phyloP scores from a whole-genome alignment of 2,329 filamentous ascomycete species.

The Neonectria magnoliae region DNA sequence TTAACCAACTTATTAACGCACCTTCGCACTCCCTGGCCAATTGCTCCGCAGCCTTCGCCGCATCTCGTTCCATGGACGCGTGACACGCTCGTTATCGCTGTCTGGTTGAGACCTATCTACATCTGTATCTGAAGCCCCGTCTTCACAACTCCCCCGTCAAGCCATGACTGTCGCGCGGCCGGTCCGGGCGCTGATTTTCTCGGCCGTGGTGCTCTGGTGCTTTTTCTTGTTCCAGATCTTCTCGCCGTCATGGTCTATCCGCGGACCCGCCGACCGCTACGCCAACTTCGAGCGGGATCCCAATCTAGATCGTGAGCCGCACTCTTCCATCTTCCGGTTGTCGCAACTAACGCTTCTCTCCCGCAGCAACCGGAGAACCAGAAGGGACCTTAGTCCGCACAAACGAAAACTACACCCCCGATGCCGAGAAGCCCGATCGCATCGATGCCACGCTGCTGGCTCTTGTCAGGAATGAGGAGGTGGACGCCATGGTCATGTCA shows the following conservation, averaged over 20 bases:
- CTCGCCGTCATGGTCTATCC: constrained; percentile 61
- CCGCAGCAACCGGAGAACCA: constrained; percentile 82
- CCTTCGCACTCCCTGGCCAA: background rate
- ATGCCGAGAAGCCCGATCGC: constrained; percentile 79
- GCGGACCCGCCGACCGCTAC: constrained; percentile 55
- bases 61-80: constrained; percentile 29
- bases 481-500: constrained; percentile 83
- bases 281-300: constrained; percentile 79
- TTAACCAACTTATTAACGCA: background rate
- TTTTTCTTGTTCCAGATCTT: constrained; percentile 83
- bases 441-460: constrained; percentile 94
- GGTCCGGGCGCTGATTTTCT: constrained; percentile 79
- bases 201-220: constrained; percentile 77
- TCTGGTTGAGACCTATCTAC: constrained; percentile 11
- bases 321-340: background rate
- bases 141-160: constrained; percentile 11
- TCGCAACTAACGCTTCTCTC: constrained; percentile 28
- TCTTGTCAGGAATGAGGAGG: constrained; percentile 91
- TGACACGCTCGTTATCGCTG: constrained; percentile 19
- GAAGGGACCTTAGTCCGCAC: constrained; percentile 78
- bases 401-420: constrained; percentile 79
- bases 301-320: constrained; percentile 80
- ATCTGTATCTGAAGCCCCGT: constrained; percentile 5
- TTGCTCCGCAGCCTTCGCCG: background rate
- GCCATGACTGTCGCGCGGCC: constrained; percentile 87